Evolutionary conservation across 371 early-diverging fungal species (phyloP).

Genomic region (Batkoa obscura): DNA sequence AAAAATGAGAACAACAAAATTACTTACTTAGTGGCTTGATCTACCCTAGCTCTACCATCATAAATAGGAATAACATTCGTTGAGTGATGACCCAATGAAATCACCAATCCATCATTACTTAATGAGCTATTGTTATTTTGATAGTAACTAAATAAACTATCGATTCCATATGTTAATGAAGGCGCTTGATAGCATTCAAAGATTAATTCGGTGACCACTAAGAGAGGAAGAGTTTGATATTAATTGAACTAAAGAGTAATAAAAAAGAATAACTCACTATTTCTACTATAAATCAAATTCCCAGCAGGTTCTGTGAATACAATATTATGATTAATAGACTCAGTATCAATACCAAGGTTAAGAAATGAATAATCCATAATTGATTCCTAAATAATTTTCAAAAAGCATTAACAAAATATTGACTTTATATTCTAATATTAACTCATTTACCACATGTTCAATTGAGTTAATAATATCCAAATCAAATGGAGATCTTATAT

Average conservation of each 20-base stretch:
- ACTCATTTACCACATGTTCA: constrained; percentile 37
- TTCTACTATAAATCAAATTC: constrained; percentile 46
- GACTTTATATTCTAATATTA: no score
- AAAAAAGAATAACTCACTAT: no score
- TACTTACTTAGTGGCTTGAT: constrained; percentile 36
- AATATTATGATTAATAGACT: constrained; percentile 47
- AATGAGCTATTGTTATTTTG: constrained; percentile 25
- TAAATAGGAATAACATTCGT: constrained; percentile 66
- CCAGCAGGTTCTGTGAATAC: constrained; percentile 73
- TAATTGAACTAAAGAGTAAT: constrained; percentile 7
- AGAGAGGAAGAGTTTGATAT: not conserved
- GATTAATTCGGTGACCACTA: constrained; percentile 62
- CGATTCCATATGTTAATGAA: constrained; percentile 61
- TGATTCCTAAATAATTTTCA: constrained; percentile 27
- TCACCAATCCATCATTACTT: constrained; percentile 40
- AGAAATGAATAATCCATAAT: constrained; percentile 69
- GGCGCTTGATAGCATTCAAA: constrained; percentile 71
- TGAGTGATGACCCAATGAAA: constrained; percentile 46
- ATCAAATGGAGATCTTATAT: constrained; percentile 59
- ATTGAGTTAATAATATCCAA: constrained; percentile 38
- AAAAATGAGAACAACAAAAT: no score
- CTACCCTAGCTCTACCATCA: constrained; percentile 28
- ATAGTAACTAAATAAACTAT: constrained; percentile 64
- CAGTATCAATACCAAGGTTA: constrained; percentile 51
- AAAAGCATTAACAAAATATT: not conserved